Percentiles rank a stretch among this genome's conserved stretches.
These are phyloP conservation scores for Musa troglodytarum DNA, from an alignment of 176 grass and related monocot genomes.

Conservation along the genomic window DNA sequence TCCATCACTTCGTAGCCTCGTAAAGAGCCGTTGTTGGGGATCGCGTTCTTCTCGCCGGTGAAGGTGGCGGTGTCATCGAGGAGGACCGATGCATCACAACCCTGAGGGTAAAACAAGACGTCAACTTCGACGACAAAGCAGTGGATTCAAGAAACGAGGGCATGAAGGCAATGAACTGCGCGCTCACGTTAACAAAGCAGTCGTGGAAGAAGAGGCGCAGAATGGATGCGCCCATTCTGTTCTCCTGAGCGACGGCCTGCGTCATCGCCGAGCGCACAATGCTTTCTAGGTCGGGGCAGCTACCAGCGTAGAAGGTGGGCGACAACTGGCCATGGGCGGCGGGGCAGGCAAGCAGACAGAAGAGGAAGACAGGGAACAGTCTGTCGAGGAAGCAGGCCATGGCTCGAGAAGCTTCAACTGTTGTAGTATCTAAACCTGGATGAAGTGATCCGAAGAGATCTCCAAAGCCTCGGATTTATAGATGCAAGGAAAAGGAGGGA, in stretches of 20 bases:
- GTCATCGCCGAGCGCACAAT: not conserved
- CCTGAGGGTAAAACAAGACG: not conserved
- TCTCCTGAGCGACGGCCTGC: not conserved
- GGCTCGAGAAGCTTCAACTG: too few relatives aligned
- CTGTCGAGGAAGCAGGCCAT: not conserved
- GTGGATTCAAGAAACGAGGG: too few relatives aligned
- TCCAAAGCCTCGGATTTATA: too few relatives aligned
- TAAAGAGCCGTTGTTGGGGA: not conserved
- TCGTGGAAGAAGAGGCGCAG: slow-evolving; percentile 1
- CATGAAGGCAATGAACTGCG: too few relatives aligned
- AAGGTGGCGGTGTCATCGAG: not conserved
- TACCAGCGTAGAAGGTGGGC: not conserved
- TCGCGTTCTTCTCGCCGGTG: not conserved
- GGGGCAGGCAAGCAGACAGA: not conserved
- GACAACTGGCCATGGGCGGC: not conserved
- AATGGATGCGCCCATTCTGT: not conserved
- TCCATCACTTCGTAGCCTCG: not conserved
- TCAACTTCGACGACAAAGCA: too few relatives aligned
- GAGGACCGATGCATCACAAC: not conserved
- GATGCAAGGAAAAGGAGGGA: too few relatives aligned
- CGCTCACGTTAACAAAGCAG: not conserved
- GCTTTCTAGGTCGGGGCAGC: not conserved
- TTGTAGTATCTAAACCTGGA: too few relatives aligned
- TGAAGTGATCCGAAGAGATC: too few relatives aligned
- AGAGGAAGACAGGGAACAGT: not conserved